phyloP scores from a whole-genome alignment of 805 yeast genomes.

The Candida xiaguanensis region DNA sequence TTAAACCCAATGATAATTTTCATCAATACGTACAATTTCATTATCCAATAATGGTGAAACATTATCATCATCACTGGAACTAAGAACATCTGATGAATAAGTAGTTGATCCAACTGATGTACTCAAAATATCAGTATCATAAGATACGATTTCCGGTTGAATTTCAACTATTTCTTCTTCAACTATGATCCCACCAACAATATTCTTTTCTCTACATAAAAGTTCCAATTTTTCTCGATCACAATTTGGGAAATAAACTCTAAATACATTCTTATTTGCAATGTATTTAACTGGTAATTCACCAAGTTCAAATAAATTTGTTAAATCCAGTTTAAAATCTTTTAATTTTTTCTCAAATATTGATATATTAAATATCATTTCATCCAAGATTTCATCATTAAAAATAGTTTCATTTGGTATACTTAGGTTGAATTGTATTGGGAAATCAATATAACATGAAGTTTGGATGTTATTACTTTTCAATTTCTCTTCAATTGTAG shows the following conservation, averaged over 20 bases:
- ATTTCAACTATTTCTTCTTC: constrained; percentile 17
- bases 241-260: constrained; percentile 71
- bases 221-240: constrained; percentile 55
- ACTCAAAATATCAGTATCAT: constrained; percentile 19
- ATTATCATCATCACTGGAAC: neutral
- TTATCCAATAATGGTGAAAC: constrained; percentile 19
- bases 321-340: constrained; percentile 41
- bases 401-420: constrained; percentile 33
- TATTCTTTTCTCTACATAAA: constrained; percentile 56
- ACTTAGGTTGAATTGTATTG: constrained; percentile 20
- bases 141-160: neutral
- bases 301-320: constrained; percentile 54
- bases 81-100: constrained; percentile 10
- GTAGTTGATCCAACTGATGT: constrained; percentile 11
- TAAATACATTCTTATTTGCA: constrained; percentile 33
- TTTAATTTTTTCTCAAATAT: constrained; percentile 39
- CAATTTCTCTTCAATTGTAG: constrained; percentile 15
- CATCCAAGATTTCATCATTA: constrained; percentile 33
- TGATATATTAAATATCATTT: constrained; percentile 57
- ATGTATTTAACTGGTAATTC: constrained; percentile 57
- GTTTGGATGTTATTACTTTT: constrained; percentile 11
- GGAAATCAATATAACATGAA: constrained; percentile 35
- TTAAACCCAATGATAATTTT: constrained; percentile 19
- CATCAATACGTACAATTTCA: constrained; percentile 17
- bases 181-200: constrained; percentile 53